Percentiles rank a stretch among this genome's conserved stretches.
Conservation (phyloP, 2,329 filamentous ascomycete species). For the Fusarium lateritium region DNA sequence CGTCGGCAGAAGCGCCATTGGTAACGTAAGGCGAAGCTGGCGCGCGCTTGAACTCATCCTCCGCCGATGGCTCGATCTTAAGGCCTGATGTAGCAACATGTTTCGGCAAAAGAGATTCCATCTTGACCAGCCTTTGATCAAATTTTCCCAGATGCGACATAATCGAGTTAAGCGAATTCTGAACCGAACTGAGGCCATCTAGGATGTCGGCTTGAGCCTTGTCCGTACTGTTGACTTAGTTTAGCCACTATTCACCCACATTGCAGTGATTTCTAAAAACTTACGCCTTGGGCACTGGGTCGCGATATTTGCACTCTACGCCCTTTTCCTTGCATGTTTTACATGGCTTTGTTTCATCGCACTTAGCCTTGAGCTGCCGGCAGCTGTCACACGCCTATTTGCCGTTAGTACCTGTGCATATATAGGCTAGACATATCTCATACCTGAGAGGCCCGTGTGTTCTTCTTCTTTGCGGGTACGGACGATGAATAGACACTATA, state of each 20-base stretch:
- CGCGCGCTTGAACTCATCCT: constrained; percentile 50
- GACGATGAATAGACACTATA: constrained; percentile 61
- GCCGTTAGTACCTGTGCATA: constrained; percentile 28
- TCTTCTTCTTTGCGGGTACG: constrained; percentile 69
- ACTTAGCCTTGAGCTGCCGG: constrained; percentile 89
- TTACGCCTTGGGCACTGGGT: constrained; percentile 92
- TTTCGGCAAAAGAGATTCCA: constrained; percentile 52
- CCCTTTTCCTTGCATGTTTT: constrained; percentile 92
- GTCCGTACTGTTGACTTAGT: constrained; percentile 62
- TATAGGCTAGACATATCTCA: background rate
- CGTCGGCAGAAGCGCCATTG: constrained; percentile 43
- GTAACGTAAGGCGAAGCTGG: constrained; percentile 42
- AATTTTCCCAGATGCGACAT: constrained; percentile 57
- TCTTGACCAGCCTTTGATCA: constrained; percentile 56
- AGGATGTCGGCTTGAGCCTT: constrained; percentile 73
- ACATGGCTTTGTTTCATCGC: constrained; percentile 86
- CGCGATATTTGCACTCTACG: constrained; percentile 87
- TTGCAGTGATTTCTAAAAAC: constrained; percentile 48
- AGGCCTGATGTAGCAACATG: constrained; percentile 34
- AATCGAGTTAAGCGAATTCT: constrained; percentile 55
- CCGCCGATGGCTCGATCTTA: constrained; percentile 50
- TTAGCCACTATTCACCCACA: constrained; percentile 21
- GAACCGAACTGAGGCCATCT: constrained; percentile 65
- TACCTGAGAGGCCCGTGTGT: constrained; percentile 76
- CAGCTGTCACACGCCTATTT: constrained; percentile 90